Percentiles rank a stretch among this genome's conserved stretches.
Conservation (phyloP, 2,329 filamentous ascomycete genomes). For the Aspergillus sp. region DNA sequence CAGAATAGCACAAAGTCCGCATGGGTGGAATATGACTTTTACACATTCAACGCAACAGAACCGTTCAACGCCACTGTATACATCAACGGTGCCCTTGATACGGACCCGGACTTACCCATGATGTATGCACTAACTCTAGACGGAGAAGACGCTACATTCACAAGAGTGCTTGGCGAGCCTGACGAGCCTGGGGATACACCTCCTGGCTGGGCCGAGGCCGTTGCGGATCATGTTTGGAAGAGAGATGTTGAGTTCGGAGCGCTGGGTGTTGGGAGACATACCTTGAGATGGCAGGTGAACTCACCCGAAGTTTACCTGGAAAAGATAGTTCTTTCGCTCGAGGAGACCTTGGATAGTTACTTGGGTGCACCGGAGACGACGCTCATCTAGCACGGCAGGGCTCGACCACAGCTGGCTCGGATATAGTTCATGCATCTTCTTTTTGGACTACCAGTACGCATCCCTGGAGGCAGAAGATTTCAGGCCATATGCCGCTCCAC, state of each 20-base stretch:
- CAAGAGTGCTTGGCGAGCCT: neutral
- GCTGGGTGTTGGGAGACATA: neutral
- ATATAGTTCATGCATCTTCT: too few relatives aligned
- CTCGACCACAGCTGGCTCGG: too few relatives aligned
- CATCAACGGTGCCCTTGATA: neutral
- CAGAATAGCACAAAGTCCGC: neutral
- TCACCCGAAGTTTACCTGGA: neutral
- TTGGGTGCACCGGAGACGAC: neutral
- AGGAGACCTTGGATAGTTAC: neutral
- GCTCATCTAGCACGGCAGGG: neutral
- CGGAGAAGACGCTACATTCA: neutral
- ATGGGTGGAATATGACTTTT: neutral
- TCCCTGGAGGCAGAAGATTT: too few relatives aligned
- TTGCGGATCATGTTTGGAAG: neutral
- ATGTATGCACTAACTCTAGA: neutral
- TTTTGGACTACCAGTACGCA: too few relatives aligned
- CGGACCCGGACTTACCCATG: neutral
- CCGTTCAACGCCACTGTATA: neutral
- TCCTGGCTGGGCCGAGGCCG: neutral
- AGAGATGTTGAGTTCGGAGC: neutral
- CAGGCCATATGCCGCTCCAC: too few relatives aligned
- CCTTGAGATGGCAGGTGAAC: neutral
- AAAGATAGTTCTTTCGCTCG: neutral
- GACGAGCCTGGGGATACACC: neutral
- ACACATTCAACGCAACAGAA: neutral